phyloP scores from a whole-genome alignment of 345 rosid species.

The Nasturtium officinale region DNA sequence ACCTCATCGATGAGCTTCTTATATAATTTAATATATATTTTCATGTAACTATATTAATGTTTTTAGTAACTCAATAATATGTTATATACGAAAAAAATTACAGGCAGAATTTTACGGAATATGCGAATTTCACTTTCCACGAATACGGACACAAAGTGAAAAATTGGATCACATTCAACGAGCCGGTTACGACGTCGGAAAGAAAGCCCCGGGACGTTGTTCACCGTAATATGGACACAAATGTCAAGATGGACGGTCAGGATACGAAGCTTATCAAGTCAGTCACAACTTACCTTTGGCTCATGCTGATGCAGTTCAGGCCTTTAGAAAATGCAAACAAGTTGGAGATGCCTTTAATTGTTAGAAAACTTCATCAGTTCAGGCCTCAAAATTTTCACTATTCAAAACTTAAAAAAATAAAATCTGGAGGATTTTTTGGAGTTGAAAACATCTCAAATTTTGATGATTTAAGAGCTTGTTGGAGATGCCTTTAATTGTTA shows the following conservation, averaged over 20 bases:
- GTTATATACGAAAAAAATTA: neutral
- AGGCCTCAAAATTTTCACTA: too few relatives aligned
- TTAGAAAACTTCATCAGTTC: too few relatives aligned
- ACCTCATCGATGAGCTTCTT: conserved; percentile 57
- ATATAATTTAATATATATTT: conserved; percentile 8
- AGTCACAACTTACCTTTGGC: conserved; percentile 39
- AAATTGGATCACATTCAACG: conserved; percentile 41
- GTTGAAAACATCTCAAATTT: too few relatives aligned
- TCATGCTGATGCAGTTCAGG: conserved; percentile 33
- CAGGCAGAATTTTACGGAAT: conserved; percentile 37
- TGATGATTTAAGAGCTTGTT: too few relatives aligned
- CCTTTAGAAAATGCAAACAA: conserved; percentile 35
- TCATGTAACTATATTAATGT: neutral
- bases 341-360: too few relatives aligned
- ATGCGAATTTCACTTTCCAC: conserved; percentile 39
- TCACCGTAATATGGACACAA: conserved; percentile 22
- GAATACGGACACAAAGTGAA: conserved; percentile 43
- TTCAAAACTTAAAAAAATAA: too few relatives aligned
- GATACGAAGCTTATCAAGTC: conserved; percentile 43
- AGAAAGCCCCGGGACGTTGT: conserved; percentile 47
- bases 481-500: too few relatives aligned
- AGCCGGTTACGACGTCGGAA: conserved; percentile 44
- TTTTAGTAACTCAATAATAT: neutral
- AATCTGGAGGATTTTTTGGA: too few relatives aligned
- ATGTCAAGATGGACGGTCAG: conserved; percentile 43